Evolutionary conservation across 2,329 filamentous ascomycete genomes (phyloP), one percentile per base, ranked within the genome.

Genomic region (Canariomyces notabilis): DNA sequence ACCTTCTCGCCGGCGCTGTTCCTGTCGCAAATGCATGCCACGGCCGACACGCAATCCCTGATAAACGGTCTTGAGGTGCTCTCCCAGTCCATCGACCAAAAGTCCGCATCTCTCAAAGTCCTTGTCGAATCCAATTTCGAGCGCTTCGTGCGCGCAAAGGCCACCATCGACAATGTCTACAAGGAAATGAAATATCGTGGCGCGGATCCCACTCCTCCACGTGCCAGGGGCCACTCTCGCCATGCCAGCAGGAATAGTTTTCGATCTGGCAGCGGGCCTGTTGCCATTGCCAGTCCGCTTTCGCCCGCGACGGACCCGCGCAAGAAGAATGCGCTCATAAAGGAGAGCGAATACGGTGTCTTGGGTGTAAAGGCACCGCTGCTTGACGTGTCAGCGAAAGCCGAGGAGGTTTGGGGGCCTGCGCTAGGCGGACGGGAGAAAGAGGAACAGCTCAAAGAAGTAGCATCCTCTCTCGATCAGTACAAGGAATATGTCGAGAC

Each of bases 91-190:
- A 98, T 98, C 60, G 93, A 97, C 60, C 88, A 97, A 68, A 98
- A 98, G 67, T 96, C 91, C 0, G 93, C 91, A 0, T 96, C 90
- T 4, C 77, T 98, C 51, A 98, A 98, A 64, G 87, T 95, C 9
- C 77, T 98, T 15, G 93, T 98, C 19, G 93, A 98, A 66, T 91
- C 88, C 54, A 98, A 98, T 65, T 98, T 98, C 63, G 94, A 98
- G 67, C 85, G 91, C 55, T 98, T 98, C 70, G 93, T 98, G 46
- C 85, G 89, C 53, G 93, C 93, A 35, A 98, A 98, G 67, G 88
- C 91, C 15, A 97, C 91, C 6, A 97, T 98, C 60, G 93, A 98
- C 69, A 95, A 95, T 68, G 93, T 98, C 42, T 98, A 98, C 69
- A 94, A 84, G 52, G 93, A 98, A 66, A 98, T 98, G 93, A 95